These are phyloP conservation scores for Tuber indicum DNA, from an alignment of 495 filamentous ascomycete species.

Conservation along the genomic window DNA sequence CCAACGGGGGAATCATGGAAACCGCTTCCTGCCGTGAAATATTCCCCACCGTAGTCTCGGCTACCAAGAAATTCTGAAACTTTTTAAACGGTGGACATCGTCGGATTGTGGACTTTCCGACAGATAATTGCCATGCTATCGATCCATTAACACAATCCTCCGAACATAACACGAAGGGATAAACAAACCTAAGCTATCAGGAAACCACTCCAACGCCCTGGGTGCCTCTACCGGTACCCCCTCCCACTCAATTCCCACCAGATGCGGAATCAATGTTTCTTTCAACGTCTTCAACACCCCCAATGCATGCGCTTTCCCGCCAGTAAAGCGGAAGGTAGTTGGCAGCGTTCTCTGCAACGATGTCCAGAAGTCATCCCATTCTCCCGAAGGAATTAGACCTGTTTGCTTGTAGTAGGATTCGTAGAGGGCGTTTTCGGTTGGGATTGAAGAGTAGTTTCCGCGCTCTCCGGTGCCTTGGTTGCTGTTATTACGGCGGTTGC, in stretches of 20 bases:
- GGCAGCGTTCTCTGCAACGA: conserved; percentile 74
- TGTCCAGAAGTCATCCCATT: conserved; percentile 73
- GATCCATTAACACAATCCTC: neutral
- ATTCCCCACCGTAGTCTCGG: conserved; percentile 92
- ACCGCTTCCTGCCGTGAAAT: conserved; percentile 95
- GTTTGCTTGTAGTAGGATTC: conserved; percentile 77
- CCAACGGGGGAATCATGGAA: conserved; percentile 94
- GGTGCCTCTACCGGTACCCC: conserved; percentile 75
- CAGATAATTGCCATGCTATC: conserved; percentile 86
- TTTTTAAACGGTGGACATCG: conserved; percentile 85
- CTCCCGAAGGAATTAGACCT: conserved; percentile 63
- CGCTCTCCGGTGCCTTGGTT: conserved; percentile 36
- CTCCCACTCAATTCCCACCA: conserved; percentile 72
- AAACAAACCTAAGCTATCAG: conserved; percentile 59
- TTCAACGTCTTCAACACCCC: conserved; percentile 76
- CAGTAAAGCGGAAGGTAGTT: conserved; percentile 93
- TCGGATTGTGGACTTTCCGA: conserved; percentile 85
- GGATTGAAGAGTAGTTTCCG: conserved; percentile 32
- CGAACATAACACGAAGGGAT: neutral
- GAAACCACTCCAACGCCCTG: conserved; percentile 76
- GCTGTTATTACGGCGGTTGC: conserved; percentile 5
- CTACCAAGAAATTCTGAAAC: conserved; percentile 97
- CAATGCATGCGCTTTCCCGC: conserved; percentile 86
- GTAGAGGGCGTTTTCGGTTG: conserved; percentile 60
- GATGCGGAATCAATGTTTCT: conserved; percentile 82